A percentile compares a stretch with the other conserved stretches of the same genome.
Evolutionary conservation across 2,329 filamentous ascomycete genomes (phyloP).

Genomic region (Emergomyces orientalis): DNA sequence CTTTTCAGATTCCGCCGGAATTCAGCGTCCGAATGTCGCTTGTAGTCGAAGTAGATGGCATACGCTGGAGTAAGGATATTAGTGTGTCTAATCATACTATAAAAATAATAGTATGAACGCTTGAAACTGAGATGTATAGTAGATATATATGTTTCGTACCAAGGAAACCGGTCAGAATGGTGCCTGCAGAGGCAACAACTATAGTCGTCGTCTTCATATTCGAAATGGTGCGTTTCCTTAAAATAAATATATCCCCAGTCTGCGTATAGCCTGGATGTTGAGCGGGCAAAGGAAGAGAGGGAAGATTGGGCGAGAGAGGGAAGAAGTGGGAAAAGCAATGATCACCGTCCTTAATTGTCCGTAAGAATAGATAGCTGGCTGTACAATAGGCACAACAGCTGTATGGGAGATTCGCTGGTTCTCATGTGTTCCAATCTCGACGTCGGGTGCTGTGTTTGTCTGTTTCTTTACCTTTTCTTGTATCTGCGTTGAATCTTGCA

Average conservation of each 20-base stretch:
- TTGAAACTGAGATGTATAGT: not conserved
- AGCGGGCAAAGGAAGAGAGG: no score
- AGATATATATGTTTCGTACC: constrained; percentile 28
- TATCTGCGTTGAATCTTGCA: not conserved
- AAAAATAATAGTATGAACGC: not conserved
- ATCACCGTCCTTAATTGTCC: not conserved
- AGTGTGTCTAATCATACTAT: constrained; percentile 3
- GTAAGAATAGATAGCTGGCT: not conserved
- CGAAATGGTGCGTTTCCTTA: not conserved
- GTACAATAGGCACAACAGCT: not conserved
- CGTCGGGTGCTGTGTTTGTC: not conserved
- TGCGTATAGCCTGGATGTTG: no score
- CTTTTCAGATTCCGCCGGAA: constrained; percentile 51
- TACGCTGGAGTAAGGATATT: constrained; percentile 40
- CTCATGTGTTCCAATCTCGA: not conserved
- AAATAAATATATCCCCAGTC: not conserved
- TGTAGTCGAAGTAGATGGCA: constrained; percentile 58
- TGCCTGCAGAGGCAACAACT: constrained; percentile 49
- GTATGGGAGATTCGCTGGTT: no score
- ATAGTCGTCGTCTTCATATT: constrained; percentile 48
- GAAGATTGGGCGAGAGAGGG: no score
- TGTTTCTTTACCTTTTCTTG: not conserved
- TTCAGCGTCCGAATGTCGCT: constrained; percentile 52
- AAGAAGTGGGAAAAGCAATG: not conserved
- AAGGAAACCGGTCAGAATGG: constrained; percentile 49